Conservation (phyloP, 495 filamentous ascomycete genomes). For the Collariella sp. region DNA sequence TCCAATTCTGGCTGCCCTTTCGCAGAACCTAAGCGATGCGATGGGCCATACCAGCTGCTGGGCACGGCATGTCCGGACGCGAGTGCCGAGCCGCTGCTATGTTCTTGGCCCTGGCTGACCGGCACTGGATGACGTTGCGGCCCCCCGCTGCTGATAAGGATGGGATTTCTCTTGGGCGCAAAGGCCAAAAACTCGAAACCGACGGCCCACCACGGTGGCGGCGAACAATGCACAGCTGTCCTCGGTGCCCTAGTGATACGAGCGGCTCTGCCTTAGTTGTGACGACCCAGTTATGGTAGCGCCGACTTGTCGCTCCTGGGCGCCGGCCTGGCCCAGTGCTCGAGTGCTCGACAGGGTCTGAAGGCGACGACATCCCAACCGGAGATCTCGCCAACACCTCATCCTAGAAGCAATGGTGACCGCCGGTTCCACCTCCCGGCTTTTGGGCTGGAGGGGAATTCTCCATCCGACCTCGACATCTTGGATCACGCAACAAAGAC, state of each 20-base stretch:
- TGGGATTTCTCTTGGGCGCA: background rate
- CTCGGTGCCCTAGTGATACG: background rate
- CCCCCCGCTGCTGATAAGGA: background rate
- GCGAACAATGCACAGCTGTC: background rate
- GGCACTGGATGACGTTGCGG: constrained; percentile 6
- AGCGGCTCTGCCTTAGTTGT: background rate
- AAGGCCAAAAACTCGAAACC: constrained; percentile 5
- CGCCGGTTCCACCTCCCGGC: background rate
- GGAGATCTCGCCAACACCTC: background rate
- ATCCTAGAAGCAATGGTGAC: background rate
- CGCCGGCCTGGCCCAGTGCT: background rate
- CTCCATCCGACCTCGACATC: background rate
- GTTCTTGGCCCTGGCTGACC: background rate
- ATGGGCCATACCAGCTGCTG: no score
- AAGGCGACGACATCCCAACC: background rate
- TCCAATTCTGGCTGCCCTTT: no score
- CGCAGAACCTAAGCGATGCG: no score
- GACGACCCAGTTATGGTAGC: background rate
- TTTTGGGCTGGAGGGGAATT: background rate
- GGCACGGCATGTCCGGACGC: constrained; percentile 2
- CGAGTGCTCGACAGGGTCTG: background rate
- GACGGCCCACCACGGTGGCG: constrained; percentile 10
- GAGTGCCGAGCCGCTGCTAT: background rate
- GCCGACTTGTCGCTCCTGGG: background rate
- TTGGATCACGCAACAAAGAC: constrained; percentile 1